phyloP scores from a whole-genome alignment of 441 rosid species.

The Caryocar brasiliense region DNA sequence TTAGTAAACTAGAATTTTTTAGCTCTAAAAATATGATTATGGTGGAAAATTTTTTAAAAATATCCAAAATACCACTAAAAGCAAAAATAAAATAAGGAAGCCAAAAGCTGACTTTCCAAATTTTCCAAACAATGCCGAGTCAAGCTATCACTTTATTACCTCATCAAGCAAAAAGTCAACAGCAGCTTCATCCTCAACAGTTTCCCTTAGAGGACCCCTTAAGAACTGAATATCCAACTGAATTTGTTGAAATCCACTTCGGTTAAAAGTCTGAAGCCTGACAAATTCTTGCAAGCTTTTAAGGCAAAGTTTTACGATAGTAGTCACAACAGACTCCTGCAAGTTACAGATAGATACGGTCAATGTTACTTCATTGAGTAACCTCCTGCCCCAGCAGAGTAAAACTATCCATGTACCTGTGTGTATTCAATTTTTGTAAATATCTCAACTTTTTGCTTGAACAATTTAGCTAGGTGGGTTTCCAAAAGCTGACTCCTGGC shows the following conservation, averaged over 20 bases:
- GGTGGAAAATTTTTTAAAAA: too few relatives aligned
- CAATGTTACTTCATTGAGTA: constrained; percentile 7
- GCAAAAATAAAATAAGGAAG: too few relatives aligned
- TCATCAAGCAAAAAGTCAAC: constrained; percentile 91
- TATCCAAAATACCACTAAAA: too few relatives aligned
- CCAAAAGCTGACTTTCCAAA: background rate
- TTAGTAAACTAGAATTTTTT: too few relatives aligned
- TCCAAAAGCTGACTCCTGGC: constrained; percentile 95
- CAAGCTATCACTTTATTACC: constrained; percentile 30
- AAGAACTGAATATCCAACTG: constrained; percentile 92
- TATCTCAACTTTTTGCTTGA: constrained; percentile 94
- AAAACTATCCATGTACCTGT: constrained; percentile 45
- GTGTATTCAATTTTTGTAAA: constrained; percentile 89
- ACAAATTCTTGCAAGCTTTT: constrained; percentile 95
- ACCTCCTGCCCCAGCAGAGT: background rate
- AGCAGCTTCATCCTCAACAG: constrained; percentile 78
- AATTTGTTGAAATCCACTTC: constrained; percentile 97
- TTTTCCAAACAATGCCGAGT: too few relatives aligned
- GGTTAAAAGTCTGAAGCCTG: constrained; percentile 84
- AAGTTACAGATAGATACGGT: constrained; percentile 13
- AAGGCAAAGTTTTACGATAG: constrained; percentile 66
- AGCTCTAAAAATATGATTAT: too few relatives aligned
- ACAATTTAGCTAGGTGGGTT: constrained; percentile 96
- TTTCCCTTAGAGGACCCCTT: constrained; percentile 63
- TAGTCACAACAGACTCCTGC: constrained; percentile 80